Evolutionary conservation across 2,329 filamentous ascomycete genomes (phyloP).

Genomic region (Diaporthe caulivora): DNA sequence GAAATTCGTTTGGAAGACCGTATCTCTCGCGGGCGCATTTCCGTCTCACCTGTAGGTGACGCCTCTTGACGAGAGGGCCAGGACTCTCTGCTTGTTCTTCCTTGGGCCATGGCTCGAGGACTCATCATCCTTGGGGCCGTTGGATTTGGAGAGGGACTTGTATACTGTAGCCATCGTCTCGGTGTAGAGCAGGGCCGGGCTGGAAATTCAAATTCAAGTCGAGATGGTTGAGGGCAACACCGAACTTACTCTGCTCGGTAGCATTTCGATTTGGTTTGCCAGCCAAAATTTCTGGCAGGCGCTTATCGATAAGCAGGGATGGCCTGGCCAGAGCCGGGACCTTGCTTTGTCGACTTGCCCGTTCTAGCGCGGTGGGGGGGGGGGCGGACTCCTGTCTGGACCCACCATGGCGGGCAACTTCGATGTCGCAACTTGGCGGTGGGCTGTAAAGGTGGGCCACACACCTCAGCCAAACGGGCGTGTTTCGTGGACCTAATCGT

Average conservation of each 20-base stretch:
- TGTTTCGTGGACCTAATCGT: conserved; percentile 33
- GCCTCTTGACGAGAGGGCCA: conserved; percentile 92
- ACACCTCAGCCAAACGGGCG: conserved; percentile 32
- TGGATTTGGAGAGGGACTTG: conserved; percentile 77
- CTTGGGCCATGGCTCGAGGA: conserved; percentile 60
- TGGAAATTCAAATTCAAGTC: not conserved
- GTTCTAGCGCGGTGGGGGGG: conserved; percentile 35
- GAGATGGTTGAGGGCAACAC: conserved; percentile 1
- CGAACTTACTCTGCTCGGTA: not conserved
- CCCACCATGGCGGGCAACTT: conserved; percentile 30
- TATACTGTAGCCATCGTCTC: conserved; percentile 78
- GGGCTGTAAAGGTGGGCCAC: conserved; percentile 28
- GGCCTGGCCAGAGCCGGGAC: conserved; percentile 12
- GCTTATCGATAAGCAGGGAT: conserved; percentile 35
- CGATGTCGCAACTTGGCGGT: conserved; percentile 23
- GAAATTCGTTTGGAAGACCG: not conserved
- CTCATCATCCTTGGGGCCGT: conserved; percentile 59
- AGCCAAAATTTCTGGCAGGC: conserved; percentile 33
- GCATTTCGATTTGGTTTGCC: conserved; percentile 22
- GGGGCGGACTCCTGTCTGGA: conserved; percentile 18
- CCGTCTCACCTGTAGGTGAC: conserved; percentile 82
- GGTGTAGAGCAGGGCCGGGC: not conserved
- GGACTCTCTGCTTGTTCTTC: conserved; percentile 81
- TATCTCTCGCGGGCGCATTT: not conserved
- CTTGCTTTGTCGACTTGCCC: not conserved